Conservation (phyloP, 352 stramenopile species). For the Elongisporangium anandrum region DNA sequence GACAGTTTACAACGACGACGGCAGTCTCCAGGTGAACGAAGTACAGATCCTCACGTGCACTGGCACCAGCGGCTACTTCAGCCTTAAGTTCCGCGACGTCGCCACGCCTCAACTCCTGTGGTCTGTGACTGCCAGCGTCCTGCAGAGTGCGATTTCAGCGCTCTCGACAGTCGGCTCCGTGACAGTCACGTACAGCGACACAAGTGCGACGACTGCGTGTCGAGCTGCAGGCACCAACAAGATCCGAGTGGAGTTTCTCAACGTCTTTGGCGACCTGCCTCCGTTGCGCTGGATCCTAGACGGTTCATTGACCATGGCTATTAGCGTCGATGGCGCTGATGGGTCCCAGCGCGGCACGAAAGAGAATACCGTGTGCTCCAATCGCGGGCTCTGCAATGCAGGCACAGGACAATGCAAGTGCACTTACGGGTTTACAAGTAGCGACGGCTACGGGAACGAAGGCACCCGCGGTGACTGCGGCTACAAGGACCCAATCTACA, state of each 20-base stretch:
- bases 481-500: constrained; percentile 68
- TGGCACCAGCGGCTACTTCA: constrained; percentile 59
- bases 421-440: constrained; percentile 72
- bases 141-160: constrained; percentile 29
- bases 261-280: constrained; percentile 60
- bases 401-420: constrained; percentile 56
- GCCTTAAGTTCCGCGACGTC: constrained; percentile 63
- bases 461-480: constrained; percentile 90
- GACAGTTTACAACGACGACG: constrained; percentile 32
- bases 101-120: constrained; percentile 54
- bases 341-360: constrained; percentile 55
- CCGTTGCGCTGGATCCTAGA: constrained; percentile 62
- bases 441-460: constrained; percentile 71
- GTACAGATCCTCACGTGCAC: constrained; percentile 73
- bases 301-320: constrained; percentile 43
- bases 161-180: constrained; percentile 50
- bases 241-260: constrained; percentile 64
- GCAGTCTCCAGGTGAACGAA: constrained; percentile 64
- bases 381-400: constrained; percentile 49
- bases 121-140: constrained; percentile 13
- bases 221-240: constrained; percentile 39
- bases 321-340: constrained; percentile 38
- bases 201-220: constrained; percentile 25
- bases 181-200: constrained; percentile 37
- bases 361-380: constrained; percentile 58